phyloP scores from a whole-genome alignment of 805 yeast species.

The Metschnikowia gelsemii region DNA sequence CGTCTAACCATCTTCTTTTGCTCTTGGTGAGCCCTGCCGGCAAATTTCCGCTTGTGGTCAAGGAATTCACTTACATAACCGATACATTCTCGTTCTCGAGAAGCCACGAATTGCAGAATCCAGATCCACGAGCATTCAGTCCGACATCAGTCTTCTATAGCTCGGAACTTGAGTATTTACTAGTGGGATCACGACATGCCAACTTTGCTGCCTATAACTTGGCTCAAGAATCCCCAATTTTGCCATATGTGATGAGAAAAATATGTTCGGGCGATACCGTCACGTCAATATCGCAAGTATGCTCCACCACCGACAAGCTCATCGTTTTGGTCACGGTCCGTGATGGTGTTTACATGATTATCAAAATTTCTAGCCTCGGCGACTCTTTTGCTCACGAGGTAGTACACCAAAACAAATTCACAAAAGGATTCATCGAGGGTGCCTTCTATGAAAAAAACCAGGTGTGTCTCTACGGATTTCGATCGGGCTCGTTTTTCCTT shows the following conservation, averaged over 20 bases:
- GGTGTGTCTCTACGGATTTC: conserved; percentile 74
- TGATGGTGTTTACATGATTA: conserved; percentile 62
- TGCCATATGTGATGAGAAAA: conserved; percentile 30
- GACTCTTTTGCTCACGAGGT: conserved; percentile 23
- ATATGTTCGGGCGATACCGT: conserved; percentile 67
- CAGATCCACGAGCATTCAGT: conserved; percentile 11
- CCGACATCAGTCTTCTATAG: conserved; percentile 53
- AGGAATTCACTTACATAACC: conserved; percentile 29
- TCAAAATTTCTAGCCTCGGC: conserved; percentile 20
- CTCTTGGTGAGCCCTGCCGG: conserved; percentile 71
- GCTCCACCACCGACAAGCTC: conserved; percentile 20
- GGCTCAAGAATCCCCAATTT: conserved; percentile 15
- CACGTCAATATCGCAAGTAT: conserved; percentile 49
- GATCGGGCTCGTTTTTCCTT: conserved; percentile 70
- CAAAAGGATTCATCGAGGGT: conserved; percentile 83
- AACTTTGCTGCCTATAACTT: conserved; percentile 58
- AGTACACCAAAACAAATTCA: conserved; percentile 58
- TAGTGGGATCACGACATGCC: conserved; percentile 73
- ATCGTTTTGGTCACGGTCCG: conserved; percentile 52
- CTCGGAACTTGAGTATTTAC: conserved; percentile 36
- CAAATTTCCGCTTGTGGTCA: conserved; percentile 48
- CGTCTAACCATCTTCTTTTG: conserved; percentile 28
- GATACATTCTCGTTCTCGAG: conserved; percentile 23
- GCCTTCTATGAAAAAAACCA: conserved; percentile 46
- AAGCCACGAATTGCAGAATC: conserved; percentile 24